These are phyloP conservation scores for Solanum arcanum DNA, from an alignment of 257 asterid genomes.

Conservation along the genomic window DNA sequence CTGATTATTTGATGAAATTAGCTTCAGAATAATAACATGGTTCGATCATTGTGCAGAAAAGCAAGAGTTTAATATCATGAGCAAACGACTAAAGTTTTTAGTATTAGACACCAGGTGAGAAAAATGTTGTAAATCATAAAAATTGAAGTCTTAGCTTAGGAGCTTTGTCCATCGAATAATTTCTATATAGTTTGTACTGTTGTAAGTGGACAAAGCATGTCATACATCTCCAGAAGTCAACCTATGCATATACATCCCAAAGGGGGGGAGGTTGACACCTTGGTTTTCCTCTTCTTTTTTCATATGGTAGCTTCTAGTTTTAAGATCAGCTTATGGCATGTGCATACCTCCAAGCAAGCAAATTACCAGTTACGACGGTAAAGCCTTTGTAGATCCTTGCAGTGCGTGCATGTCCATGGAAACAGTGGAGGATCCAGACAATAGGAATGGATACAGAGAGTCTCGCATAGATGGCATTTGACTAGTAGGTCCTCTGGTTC, in stretches of 20 bases:
- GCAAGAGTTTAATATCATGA: neutral
- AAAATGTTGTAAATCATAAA: neutral
- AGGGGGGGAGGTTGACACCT: neutral
- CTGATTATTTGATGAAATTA: neutral
- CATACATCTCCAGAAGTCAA: neutral
- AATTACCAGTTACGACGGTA: neutral
- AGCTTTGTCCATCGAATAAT: neutral
- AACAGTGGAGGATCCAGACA: constrained; percentile 84
- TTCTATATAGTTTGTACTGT: neutral
- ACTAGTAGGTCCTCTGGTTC: constrained; percentile 76
- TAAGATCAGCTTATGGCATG: neutral
- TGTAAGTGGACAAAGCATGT: neutral
- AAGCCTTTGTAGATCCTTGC: constrained; percentile 51
- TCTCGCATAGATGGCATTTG: constrained; percentile 41
- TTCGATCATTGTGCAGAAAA: neutral
- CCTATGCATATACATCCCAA: neutral
- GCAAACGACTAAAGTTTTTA: neutral
- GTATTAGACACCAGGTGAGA: neutral
- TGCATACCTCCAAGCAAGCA: neutral
- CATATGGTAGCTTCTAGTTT: neutral
- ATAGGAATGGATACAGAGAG: constrained; percentile 47
- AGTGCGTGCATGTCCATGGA: constrained; percentile 71
- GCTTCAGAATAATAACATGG: neutral
- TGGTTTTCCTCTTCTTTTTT: neutral
- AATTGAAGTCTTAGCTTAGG: neutral